A percentile compares a stretch with the other conserved stretches of the same genome.
Conservation (phyloP, 139 green algal genomes). For the Trebouxia sp. region DNA sequence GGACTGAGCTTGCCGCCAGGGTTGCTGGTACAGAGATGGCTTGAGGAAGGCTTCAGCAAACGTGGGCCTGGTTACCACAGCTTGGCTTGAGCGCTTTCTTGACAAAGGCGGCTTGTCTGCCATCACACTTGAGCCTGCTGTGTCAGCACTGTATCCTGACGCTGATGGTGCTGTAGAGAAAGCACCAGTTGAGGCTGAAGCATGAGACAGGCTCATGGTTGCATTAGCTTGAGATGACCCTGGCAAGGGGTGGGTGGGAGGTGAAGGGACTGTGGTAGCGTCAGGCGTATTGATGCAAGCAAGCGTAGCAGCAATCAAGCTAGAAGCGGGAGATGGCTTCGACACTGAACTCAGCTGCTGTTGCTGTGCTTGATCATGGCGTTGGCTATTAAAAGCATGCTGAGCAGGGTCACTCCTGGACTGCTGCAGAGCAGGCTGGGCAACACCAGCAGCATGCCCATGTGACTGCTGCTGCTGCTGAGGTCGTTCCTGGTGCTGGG, state of each 20-base stretch:
- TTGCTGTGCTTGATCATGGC: too few species aligned
- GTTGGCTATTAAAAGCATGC: too few species aligned
- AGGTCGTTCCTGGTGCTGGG: background rate
- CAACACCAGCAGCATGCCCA: too few species aligned
- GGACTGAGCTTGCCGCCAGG: background rate
- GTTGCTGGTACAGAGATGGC: background rate
- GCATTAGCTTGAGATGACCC: too few species aligned
- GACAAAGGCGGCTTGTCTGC: background rate
- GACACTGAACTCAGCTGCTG: too few species aligned
- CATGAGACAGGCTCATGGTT: too few species aligned
- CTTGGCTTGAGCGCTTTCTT: background rate
- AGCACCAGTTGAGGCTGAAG: too few species aligned
- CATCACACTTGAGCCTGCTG: background rate
- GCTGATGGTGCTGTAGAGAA: background rate
- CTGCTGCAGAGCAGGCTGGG: too few species aligned
- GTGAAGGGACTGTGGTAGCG: background rate
- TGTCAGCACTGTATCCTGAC: background rate
- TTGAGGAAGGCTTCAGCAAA: slow-evolving; percentile 6
- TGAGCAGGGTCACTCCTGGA: too few species aligned
- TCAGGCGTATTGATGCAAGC: background rate
- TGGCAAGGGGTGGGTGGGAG: too few species aligned
- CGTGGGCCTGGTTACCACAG: background rate
- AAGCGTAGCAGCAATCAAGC: background rate
- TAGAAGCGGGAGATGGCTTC: background rate
- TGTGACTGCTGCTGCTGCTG: background rate